These are phyloP conservation scores for Termitomyces sp. DNA, from an alignment of 768 basidiomycete species.

Conservation along the genomic window DNA sequence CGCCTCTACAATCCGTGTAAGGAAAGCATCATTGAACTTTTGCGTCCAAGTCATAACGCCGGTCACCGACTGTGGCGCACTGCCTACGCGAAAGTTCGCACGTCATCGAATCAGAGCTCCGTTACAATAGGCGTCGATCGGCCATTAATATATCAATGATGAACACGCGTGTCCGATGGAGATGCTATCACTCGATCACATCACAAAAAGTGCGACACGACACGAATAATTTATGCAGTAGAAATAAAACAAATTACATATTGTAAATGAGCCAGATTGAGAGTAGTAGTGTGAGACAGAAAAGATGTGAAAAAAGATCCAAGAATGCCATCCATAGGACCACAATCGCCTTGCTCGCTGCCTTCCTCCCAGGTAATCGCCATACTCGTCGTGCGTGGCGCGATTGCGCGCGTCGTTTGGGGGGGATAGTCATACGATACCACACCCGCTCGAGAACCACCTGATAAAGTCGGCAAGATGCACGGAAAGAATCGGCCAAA, in stretches of 20 bases:
- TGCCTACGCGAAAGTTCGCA: neutral
- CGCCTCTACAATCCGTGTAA: neutral
- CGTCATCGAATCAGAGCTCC: neutral
- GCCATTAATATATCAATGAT: neutral
- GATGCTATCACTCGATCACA: conserved; percentile 1
- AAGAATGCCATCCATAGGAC: neutral
- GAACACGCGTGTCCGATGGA: neutral
- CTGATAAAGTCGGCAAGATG: conserved; percentile 26
- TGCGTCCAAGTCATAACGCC: neutral
- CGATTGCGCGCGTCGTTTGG: neutral
- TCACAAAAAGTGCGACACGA: neutral
- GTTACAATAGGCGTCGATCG: neutral
- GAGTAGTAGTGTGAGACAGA: neutral
- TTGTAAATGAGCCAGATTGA: neutral
- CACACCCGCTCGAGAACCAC: conserved; percentile 75
- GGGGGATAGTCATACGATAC: conserved; percentile 29
- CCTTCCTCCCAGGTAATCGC: neutral
- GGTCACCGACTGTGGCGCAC: neutral
- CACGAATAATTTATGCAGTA: neutral
- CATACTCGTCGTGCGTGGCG: neutral
- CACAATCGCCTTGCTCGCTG: neutral
- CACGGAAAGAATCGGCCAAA: conserved; percentile 11
- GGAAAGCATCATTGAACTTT: neutral
- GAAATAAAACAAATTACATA: neutral
- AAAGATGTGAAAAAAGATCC: neutral